Evolutionary conservation across 495 filamentous ascomycete genomes (phyloP).

Genomic region (Haplographium delicatum): DNA sequence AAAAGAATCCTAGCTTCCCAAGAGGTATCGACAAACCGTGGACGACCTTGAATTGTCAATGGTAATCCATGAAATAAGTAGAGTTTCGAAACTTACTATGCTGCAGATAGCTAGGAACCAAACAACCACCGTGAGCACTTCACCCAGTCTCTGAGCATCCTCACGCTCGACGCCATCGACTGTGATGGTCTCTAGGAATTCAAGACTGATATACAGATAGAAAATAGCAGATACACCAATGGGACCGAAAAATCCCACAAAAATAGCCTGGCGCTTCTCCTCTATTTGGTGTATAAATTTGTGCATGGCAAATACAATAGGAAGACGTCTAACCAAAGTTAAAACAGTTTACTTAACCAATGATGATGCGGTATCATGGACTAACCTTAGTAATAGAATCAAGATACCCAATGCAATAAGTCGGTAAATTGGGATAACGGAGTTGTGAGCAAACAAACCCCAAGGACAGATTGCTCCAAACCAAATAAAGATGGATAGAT

Average conservation of each 20-base stretch:
- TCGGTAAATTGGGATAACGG: conserved; percentile 69
- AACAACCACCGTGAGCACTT: conserved; percentile 64
- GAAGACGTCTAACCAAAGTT: conserved; percentile 70
- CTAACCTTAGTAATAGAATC: conserved; percentile 59
- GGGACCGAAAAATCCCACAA: conserved; percentile 90
- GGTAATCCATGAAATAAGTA: background rate
- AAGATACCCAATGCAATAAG: conserved; percentile 75
- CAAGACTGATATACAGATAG: conserved; percentile 74
- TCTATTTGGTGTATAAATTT: conserved; percentile 78
- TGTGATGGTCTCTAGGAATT: conserved; percentile 55
- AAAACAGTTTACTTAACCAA: too few relatives aligned
- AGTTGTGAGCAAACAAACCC: conserved; percentile 60
- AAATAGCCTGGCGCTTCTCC: conserved; percentile 63
- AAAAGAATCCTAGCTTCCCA: conserved; percentile 74
- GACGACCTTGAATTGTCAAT: conserved; percentile 54
- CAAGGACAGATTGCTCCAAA: conserved; percentile 87
- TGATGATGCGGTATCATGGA: too few relatives aligned
- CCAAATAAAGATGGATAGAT: conserved; percentile 86
- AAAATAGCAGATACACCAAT: conserved; percentile 93
- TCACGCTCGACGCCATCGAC: conserved; percentile 54
- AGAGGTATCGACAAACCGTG: conserved; percentile 83
- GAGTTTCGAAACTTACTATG: conserved; percentile 55
- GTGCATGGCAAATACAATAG: conserved; percentile 68
- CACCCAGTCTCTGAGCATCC: conserved; percentile 60
- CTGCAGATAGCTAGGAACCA: conserved; percentile 87